Evolutionary conservation across 208 protist genomes (phyloP).

Genomic region (Leishmania arabica): DNA sequence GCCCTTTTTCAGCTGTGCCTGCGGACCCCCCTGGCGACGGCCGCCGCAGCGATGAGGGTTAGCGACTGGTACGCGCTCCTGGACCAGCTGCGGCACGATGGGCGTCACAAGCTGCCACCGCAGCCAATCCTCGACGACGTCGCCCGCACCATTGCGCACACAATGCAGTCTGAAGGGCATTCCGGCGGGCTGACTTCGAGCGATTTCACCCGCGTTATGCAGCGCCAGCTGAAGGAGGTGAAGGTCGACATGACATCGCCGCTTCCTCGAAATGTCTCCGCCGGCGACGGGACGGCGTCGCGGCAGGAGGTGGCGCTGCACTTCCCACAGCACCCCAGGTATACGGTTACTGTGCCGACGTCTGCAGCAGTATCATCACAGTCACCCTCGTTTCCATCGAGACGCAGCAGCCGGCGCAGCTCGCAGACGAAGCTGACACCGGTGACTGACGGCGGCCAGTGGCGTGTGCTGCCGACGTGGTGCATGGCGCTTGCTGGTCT

Average conservation of each 20-base stretch:
- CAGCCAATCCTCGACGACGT: constrained; percentile 42
- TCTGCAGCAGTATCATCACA: neutral
- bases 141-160: constrained; percentile 22
- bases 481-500: constrained; percentile 54
- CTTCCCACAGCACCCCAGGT: constrained; percentile 16
- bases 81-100: constrained; percentile 20
- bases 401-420: neutral
- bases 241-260: constrained; percentile 22
- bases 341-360: constrained; percentile 1
- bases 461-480: constrained; percentile 46
- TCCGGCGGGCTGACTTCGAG: constrained; percentile 4
- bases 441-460: neutral
- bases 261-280: neutral
- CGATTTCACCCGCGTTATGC: constrained; percentile 14
- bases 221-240: constrained; percentile 30
- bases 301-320: neutral
- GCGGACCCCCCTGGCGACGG: constrained; percentile 4
- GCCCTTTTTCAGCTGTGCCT: constrained; percentile 23
- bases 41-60: constrained; percentile 19
- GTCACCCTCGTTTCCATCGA: neutral
- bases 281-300: neutral
- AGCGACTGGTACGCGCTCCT: constrained; percentile 28
- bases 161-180: neutral
- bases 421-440: neutral
- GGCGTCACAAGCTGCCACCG: constrained; percentile 35